Percentiles rank a stretch among this genome's conserved stretches.
Conservation (phyloP, 805 yeast species). For the Clavispora santaluciae region DNA sequence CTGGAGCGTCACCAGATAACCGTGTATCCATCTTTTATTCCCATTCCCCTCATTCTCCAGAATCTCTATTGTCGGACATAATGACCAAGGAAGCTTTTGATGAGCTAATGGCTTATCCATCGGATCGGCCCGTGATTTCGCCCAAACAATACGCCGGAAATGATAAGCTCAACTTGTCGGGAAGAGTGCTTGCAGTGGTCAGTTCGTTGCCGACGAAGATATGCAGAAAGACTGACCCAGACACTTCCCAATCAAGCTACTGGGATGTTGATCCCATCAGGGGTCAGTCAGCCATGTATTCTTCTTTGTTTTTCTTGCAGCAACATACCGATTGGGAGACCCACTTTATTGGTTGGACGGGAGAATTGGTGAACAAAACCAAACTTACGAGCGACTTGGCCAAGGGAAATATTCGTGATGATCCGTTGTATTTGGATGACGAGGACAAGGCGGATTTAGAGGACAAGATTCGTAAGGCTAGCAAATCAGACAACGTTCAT, state of each 20-base stretch:
- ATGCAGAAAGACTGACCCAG: conserved; percentile 30
- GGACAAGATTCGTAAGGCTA: conserved; percentile 39
- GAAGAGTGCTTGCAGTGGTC: conserved; percentile 64
- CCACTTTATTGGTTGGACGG: conserved; percentile 91
- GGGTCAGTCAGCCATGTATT: conserved; percentile 81
- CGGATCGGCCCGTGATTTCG: conserved; percentile 17
- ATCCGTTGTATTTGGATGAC: conserved; percentile 56
- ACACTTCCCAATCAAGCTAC: conserved; percentile 23
- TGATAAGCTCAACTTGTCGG: conserved; percentile 43
- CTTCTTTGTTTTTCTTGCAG: conserved; percentile 62
- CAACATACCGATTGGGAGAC: conserved; percentile 80
- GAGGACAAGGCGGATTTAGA: conserved; percentile 53
- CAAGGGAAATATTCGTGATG: conserved; percentile 38
- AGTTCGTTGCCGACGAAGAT: conserved; percentile 65
- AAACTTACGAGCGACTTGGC: conserved; percentile 13
- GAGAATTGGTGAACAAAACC: conserved; percentile 56
- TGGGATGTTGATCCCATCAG: conserved; percentile 64
- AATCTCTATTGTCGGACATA: background rate
- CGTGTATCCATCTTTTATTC: background rate
- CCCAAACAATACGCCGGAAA: conserved; percentile 26
- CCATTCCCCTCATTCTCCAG: background rate
- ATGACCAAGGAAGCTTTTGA: conserved; percentile 9
- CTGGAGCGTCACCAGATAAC: background rate
- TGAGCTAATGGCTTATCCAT: conserved; percentile 20
- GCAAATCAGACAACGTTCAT: conserved; percentile 52